Evolutionary conservation across 2,329 filamentous ascomycete species (phyloP).

Genomic region (Talaromyces piceae): DNA sequence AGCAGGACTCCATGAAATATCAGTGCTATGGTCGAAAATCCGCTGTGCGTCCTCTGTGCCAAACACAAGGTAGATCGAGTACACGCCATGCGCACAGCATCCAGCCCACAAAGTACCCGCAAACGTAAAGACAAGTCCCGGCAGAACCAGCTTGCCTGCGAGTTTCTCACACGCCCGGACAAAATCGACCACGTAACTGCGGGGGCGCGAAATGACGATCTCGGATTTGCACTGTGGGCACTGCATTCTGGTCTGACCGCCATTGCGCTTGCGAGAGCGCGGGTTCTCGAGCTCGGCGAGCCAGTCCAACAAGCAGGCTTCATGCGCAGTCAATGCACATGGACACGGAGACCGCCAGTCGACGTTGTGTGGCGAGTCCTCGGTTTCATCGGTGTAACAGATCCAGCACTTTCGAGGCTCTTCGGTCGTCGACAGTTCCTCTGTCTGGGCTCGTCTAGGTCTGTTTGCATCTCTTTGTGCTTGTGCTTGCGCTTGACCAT

Average conservation of each 20-base stretch:
- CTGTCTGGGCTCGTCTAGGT: background rate
- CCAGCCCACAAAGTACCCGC: constrained; percentile 44
- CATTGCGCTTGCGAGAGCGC: constrained; percentile 43
- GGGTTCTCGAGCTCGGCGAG: constrained; percentile 77
- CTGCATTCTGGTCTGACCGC: constrained; percentile 54
- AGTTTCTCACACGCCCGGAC: constrained; percentile 52
- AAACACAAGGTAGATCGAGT: constrained; percentile 59
- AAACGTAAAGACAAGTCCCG: constrained; percentile 51
- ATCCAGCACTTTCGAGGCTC: constrained; percentile 58
- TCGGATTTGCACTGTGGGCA: constrained; percentile 86
- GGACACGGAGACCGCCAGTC: constrained; percentile 84
- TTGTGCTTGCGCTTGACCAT: background rate
- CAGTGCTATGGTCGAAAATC: constrained; percentile 42
- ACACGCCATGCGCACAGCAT: constrained; percentile 52
- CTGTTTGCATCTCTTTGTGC: no score
- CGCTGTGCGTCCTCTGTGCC: constrained; percentile 52
- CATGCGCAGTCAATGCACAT: constrained; percentile 85
- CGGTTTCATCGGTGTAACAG: constrained; percentile 59
- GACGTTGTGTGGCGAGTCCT: constrained; percentile 51
- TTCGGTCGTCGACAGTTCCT: constrained; percentile 2
- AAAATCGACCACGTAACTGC: constrained; percentile 62
- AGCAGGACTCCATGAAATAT: constrained; percentile 39
- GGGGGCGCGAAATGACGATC: constrained; percentile 68
- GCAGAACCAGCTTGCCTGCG: constrained; percentile 55
- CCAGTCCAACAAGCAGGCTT: constrained; percentile 84